Evolutionary conservation across 768 basidiomycete genomes (phyloP).

Genomic region (Pholiota molesta): DNA sequence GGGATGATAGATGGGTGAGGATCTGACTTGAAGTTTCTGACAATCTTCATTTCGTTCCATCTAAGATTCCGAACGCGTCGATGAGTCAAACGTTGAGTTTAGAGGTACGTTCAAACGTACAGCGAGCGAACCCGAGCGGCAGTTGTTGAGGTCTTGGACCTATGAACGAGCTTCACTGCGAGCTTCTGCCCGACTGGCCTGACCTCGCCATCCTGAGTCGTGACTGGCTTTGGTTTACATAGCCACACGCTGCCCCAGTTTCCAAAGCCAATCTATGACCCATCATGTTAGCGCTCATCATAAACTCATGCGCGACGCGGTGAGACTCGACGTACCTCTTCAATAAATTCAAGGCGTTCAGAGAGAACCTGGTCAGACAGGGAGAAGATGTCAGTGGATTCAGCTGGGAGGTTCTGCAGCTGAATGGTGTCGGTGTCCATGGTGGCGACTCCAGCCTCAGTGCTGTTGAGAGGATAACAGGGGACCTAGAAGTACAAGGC

Average conservation of each 20-base stretch:
- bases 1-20: slow-evolving; percentile 91
- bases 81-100: neutral
- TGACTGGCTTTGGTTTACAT: slow-evolving; percentile 60
- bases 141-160: slow-evolving; percentile 82
- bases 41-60: slow-evolving; percentile 99
- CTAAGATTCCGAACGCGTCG: slow-evolving; percentile 35
- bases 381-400: slow-evolving; percentile 66
- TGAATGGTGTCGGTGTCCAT: slow-evolving; percentile 41
- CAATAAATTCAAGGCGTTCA: slow-evolving; percentile 71
- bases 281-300: slow-evolving; percentile 9
- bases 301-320: neutral
- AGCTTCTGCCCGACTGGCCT: slow-evolving; percentile 56
- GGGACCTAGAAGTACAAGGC: slow-evolving; percentile 65
- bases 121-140: slow-evolving; percentile 89
- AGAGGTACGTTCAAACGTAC: slow-evolving; percentile 42
- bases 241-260: slow-evolving; percentile 95
- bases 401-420: slow-evolving; percentile 32
- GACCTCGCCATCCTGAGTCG: slow-evolving; percentile 35
- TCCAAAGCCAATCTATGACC: slow-evolving; percentile 78
- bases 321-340: slow-evolving; percentile 55
- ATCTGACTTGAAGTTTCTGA: slow-evolving; percentile 80
- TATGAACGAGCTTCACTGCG: slow-evolving; percentile 93
- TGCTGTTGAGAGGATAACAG: slow-evolving; percentile 40
- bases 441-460: slow-evolving; percentile 27
- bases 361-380: slow-evolving; percentile 74